phyloP scores from a whole-genome alignment of 306 rosid species.

The Medicago lupulina region DNA sequence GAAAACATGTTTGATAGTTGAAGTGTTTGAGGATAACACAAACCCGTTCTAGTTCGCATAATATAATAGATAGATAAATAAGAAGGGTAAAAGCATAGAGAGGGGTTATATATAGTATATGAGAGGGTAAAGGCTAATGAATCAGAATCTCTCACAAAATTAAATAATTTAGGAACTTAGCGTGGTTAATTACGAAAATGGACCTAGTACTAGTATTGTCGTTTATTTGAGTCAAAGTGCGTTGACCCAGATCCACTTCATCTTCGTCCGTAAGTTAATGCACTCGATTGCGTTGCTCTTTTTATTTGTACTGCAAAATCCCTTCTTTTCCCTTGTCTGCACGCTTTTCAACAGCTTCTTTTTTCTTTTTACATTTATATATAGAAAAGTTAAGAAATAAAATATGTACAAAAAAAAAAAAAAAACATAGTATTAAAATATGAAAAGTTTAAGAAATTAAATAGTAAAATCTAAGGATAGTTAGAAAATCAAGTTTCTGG shows the following conservation, averaged over 20 bases:
- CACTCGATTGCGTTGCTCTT: slow-evolving; percentile 22
- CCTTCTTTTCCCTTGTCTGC: slow-evolving; percentile 46
- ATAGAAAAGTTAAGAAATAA: too few relatives aligned
- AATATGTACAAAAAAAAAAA: too few relatives aligned
- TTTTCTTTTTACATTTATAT: too few relatives aligned
- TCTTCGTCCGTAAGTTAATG: slow-evolving; percentile 40
- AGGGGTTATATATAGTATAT: slow-evolving; percentile 45
- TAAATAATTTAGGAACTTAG: neutral
- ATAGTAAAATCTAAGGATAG: too few relatives aligned
- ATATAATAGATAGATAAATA: neutral
- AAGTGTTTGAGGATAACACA: slow-evolving; percentile 51
- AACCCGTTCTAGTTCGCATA: slow-evolving; percentile 73
- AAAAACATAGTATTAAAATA: too few relatives aligned
- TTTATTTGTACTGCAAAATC: slow-evolving; percentile 43
- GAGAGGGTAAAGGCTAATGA: slow-evolving; percentile 8
- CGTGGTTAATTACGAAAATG: slow-evolving; percentile 29
- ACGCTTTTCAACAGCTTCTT: slow-evolving; percentile 52
- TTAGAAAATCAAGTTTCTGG: too few relatives aligned
- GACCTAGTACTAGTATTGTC: slow-evolving; percentile 38
- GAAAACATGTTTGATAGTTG: slow-evolving; percentile 26
- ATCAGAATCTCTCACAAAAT: slow-evolving; percentile 37
- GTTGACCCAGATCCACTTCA: slow-evolving; percentile 71
- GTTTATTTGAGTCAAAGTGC: slow-evolving; percentile 53
- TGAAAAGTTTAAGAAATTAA: too few relatives aligned
- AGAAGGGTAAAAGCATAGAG: slow-evolving; percentile 24